Conservation (phyloP, 371 early-diverging fungal genomes). For the Rhizopus microsporus region DNA sequence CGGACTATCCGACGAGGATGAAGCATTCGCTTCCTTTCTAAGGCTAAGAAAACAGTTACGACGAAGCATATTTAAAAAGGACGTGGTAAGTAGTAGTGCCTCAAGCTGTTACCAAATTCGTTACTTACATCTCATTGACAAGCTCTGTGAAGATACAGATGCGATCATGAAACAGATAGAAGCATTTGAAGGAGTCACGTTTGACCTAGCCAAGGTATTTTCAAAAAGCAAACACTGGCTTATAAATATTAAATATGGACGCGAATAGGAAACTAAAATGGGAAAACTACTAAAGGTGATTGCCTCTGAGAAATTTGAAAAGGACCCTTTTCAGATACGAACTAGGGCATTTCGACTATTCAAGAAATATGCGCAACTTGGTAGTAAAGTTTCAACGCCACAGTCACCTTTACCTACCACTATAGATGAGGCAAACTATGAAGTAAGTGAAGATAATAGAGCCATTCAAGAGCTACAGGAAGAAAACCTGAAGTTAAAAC, state of each 20-base stretch:
- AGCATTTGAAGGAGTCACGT: slow-evolving; percentile 40
- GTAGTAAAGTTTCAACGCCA: background rate
- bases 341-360: slow-evolving; percentile 33
- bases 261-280: slow-evolving; percentile 46
- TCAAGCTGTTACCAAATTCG: slow-evolving; percentile 8
- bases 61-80: slow-evolving; percentile 39
- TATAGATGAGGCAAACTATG: background rate
- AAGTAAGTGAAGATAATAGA: background rate
- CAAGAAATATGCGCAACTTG: slow-evolving; percentile 32
- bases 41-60: slow-evolving; percentile 38
- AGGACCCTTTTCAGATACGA: slow-evolving; percentile 34
- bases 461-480: slow-evolving; percentile 22
- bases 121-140: slow-evolving; percentile 15
- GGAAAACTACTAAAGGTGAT: slow-evolving; percentile 46
- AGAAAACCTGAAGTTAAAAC: slow-evolving; percentile 39
- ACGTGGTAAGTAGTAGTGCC: slow-evolving; percentile 27
- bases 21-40: slow-evolving; percentile 27
- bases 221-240: background rate
- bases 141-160: slow-evolving; percentile 23
- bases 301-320: slow-evolving; percentile 36
- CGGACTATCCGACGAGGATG: background rate
- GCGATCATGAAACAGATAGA: slow-evolving; percentile 41
- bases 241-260: slow-evolving; percentile 2
- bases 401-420: background rate
- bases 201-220: slow-evolving; percentile 46